Evolutionary conservation across 495 filamentous ascomycete genomes (phyloP).

Genomic region (Xylaria intraflava): DNA sequence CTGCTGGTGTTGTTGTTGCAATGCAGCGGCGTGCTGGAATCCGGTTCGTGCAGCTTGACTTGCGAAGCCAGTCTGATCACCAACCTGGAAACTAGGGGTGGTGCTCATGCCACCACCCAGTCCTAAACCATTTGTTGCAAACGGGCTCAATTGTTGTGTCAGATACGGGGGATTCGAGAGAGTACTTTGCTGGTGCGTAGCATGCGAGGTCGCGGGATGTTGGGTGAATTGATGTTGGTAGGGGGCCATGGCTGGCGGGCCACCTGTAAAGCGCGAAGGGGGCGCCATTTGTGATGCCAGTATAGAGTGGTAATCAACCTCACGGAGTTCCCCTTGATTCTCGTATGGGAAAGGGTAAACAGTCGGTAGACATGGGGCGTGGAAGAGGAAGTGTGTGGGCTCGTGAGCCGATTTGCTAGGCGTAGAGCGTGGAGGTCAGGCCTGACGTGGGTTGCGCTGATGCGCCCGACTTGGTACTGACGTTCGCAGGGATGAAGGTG

Average conservation of each 20-base stretch:
- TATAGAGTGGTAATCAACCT: not conserved
- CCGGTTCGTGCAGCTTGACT: slow-evolving; percentile 84
- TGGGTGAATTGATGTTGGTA: slow-evolving; percentile 43
- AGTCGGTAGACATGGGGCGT: slow-evolving; percentile 11
- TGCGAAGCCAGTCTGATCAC: slow-evolving; percentile 73
- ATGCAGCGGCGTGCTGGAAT: slow-evolving; percentile 68
- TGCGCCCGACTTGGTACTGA: slow-evolving; percentile 9
- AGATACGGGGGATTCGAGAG: slow-evolving; percentile 35
- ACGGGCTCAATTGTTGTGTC: slow-evolving; percentile 62
- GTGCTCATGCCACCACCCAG: slow-evolving; percentile 46
- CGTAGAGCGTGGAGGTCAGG: slow-evolving; percentile 3
- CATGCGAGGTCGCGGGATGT: slow-evolving; percentile 24
- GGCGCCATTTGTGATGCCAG: slow-evolving; percentile 22
- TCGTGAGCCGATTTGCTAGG: slow-evolving; percentile 1
- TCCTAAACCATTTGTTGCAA: slow-evolving; percentile 54
- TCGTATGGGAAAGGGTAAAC: not conserved
- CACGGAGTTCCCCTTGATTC: slow-evolving; percentile 8
- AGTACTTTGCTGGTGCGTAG: slow-evolving; percentile 33
- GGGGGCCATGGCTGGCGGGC: slow-evolving; percentile 26
- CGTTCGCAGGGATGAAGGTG: slow-evolving; percentile 1
- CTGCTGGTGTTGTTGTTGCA: slow-evolving; percentile 45
- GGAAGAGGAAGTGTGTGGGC: not conserved
- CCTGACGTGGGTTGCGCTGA: slow-evolving; percentile 10
- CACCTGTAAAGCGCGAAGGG: slow-evolving; percentile 25
- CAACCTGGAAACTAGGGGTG: slow-evolving; percentile 48